Conservation (phyloP, 208 protist genomes). For the Leishmania amazonensis region DNA sequence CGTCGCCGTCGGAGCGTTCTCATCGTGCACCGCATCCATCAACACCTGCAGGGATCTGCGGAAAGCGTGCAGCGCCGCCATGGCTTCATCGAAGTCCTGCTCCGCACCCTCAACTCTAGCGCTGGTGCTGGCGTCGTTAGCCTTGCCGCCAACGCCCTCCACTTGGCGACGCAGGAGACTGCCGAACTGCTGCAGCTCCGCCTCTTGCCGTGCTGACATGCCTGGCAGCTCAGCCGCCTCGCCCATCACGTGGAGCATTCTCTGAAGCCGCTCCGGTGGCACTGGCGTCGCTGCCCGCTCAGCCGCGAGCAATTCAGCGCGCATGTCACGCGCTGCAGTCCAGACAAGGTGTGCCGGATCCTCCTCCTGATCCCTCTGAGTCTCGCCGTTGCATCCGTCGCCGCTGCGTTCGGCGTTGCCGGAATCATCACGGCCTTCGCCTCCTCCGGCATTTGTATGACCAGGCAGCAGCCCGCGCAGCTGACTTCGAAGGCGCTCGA, state of each 20-base stretch:
- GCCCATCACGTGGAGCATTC: slow-evolving; percentile 20
- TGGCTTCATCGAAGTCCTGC: not conserved
- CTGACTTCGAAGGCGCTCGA: slow-evolving; percentile 29
- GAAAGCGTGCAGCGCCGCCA: slow-evolving; percentile 12
- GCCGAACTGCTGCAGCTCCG: slow-evolving; percentile 15
- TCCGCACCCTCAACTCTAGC: not conserved
- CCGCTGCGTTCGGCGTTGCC: not conserved
- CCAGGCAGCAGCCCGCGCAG: slow-evolving; percentile 11
- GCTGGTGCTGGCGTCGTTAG: not conserved
- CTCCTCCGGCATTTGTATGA: not conserved
- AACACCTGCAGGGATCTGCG: slow-evolving; percentile 25
- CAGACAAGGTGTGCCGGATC: slow-evolving; percentile 11
- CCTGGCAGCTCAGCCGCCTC: slow-evolving; percentile 2
- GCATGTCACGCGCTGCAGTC: slow-evolving; percentile 38
- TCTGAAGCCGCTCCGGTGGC: slow-evolving; percentile 30
- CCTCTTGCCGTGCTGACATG: slow-evolving; percentile 10
- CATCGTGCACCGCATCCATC: slow-evolving; percentile 10
- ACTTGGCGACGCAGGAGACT: slow-evolving; percentile 13
- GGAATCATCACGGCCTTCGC: slow-evolving; percentile 1
- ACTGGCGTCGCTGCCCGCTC: slow-evolving; percentile 16
- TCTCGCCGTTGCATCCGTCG: not conserved
- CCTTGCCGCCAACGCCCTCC: not conserved
- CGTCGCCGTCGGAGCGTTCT: not conserved
- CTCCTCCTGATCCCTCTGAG: not conserved
- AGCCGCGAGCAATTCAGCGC: slow-evolving; percentile 29